Percentiles rank a stretch among this genome's conserved stretches.
Evolutionary conservation across 2,329 filamentous ascomycete genomes (phyloP).

Genomic region (Penicillium janthinellum): DNA sequence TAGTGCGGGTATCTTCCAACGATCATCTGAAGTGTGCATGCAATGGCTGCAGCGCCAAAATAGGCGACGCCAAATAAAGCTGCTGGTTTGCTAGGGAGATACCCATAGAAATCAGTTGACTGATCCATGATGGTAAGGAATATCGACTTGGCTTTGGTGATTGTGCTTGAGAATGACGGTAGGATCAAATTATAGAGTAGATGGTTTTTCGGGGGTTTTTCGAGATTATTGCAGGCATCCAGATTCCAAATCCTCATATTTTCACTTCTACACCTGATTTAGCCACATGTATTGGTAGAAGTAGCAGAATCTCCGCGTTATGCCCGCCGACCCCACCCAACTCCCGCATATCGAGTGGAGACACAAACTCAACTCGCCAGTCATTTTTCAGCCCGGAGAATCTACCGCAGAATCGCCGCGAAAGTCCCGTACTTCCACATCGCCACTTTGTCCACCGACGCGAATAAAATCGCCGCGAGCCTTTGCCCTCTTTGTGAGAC

Average conservation of each 20-base stretch:
- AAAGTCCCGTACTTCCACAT: not conserved
- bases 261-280: too few species aligned
- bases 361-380: too few species aligned
- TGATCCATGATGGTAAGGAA: not conserved
- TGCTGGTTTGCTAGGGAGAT: constrained; percentile 3
- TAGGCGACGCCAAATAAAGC: constrained; percentile 2
- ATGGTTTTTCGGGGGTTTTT: too few species aligned
- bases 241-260: too few species aligned
- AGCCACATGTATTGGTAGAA: too few species aligned
- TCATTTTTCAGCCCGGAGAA: not conserved
- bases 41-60: not conserved
- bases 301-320: too few species aligned
- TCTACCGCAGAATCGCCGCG: not conserved
- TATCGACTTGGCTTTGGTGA: too few species aligned
- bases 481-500: not conserved
- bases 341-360: too few species aligned
- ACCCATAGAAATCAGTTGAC: constrained; percentile 6
- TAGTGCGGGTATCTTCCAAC: constrained; percentile 5
- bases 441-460: not conserved
- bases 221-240: too few species aligned
- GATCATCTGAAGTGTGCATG: not conserved
- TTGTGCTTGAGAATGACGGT: too few species aligned
- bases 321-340: too few species aligned
- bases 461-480: not conserved
- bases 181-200: too few species aligned